Base-by-base conservation (phyloP, 495 filamentous ascomycete genomes). In the Staphylotrichum tortipilum region DNA sequence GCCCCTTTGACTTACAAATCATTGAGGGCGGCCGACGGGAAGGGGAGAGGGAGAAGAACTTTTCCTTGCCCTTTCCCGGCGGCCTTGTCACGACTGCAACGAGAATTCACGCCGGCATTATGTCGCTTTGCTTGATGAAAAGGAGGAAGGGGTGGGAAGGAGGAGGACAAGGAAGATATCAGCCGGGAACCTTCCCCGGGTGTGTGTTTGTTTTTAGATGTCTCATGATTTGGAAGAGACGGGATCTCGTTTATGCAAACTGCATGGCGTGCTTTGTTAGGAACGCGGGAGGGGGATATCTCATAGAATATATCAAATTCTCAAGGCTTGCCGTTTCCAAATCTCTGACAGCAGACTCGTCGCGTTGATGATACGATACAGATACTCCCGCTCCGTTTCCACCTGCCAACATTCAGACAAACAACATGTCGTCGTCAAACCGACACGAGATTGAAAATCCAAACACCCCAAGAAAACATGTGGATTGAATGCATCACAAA, bases 21-120 rank as follows among this genome's bases (percentile, higher is more conserved):
- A 24, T n/a, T 9, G 19, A 35, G 29, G 43, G 43, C 19, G 43
- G 21, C 43, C 30, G 43, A 30, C 43, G 14, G 43, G 19, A 35
- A 30, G 31, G 10, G 17, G n/a, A n/a, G n/a, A n/a, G n/a, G n/a
- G n/a, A n/a, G n/a, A n/a, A n/a, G n/a, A n/a, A n/a, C n/a, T n/a
- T n/a, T n/a, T 22, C n/a, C 7, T 35, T 26, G 19, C 19, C n/a
- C 37, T 23, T 24, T 17, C 43, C 18, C 30, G 30, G 19, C 30
- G 18, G 43, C 24, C 43, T 45, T 45, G 43, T 45, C 29, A 45
- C 30, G 43, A 45, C 12, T 45, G 43, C 4, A 45, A 45, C 24
- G 43, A 35, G 31, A 45, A 35, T 35, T n/a, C 17, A 45, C 28
- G 29, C 30, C 19, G 19, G 22, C 43, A n/a, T n/a, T 17, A 14